Conservation (phyloP, 306 rosid species). For the Alnus rubra region DNA sequence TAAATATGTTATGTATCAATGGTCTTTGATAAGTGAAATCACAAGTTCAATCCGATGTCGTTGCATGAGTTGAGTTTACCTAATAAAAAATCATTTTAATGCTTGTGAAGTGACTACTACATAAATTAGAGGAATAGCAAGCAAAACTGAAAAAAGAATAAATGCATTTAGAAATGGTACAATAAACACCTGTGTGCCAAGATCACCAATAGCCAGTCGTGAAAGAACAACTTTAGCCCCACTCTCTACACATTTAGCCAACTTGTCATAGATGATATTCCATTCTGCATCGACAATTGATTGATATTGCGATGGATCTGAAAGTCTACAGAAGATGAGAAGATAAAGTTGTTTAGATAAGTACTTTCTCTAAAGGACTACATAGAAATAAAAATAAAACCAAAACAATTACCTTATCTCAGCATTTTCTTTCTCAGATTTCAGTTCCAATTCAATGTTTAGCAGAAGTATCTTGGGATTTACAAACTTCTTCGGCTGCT, state of each 20-base stretch:
- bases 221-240: slow-evolving; percentile 98
- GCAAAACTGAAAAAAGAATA: background rate
- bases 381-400: slow-evolving; percentile 5
- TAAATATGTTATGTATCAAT: background rate
- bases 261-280: slow-evolving; percentile 97
- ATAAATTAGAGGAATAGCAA: background rate
- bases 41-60: background rate
- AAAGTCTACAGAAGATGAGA: slow-evolving; percentile 55
- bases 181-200: slow-evolving; percentile 81
- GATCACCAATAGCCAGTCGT: slow-evolving; percentile 95
- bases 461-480: slow-evolving; percentile 77
- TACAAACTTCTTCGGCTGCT: slow-evolving; percentile 92
- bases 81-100: background rate
- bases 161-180: slow-evolving; percentile 12
- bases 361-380: slow-evolving; percentile 8
- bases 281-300: slow-evolving; percentile 99
- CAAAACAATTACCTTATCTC: slow-evolving; percentile 72
- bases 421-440: slow-evolving; percentile 99
- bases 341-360: slow-evolving; percentile 10
- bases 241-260: slow-evolving; percentile 91
- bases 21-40: background rate
- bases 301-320: slow-evolving; percentile 95
- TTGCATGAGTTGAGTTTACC: background rate
- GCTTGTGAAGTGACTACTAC: background rate
- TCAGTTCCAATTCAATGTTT: slow-evolving; percentile 90